Percentiles rank a stretch among this genome's conserved stretches.
Conservation (phyloP, 164 flowering plant genomes). For the Litsea cubeba region DNA sequence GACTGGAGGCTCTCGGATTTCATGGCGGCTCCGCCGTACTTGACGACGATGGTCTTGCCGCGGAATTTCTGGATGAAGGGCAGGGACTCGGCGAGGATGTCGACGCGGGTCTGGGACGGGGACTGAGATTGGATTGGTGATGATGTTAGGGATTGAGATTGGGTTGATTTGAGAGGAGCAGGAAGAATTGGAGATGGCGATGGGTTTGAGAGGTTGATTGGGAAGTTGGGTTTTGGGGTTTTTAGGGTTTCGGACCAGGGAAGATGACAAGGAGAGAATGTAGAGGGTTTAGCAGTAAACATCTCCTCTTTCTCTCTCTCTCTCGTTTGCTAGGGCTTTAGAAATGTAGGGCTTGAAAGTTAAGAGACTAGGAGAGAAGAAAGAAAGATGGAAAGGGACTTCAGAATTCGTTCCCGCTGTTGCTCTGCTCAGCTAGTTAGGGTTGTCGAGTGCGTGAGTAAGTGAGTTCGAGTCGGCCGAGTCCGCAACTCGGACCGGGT, state of each 20-base stretch:
- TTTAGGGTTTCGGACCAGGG: constrained; percentile 6
- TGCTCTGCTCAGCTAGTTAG: background rate
- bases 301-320: constrained; percentile 7
- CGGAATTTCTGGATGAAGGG: constrained; percentile 92
- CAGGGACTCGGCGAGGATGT: constrained; percentile 80
- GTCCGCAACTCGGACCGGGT: no score
- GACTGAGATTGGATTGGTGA: constrained; percentile 7
- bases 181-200: background rate
- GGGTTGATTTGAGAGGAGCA: constrained; percentile 3
- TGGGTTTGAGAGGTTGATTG: background rate
- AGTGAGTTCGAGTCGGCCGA: background rate
- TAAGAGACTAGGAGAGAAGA: background rate
- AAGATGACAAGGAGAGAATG: constrained; percentile 7
- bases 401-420: background rate
- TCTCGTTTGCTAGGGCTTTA: background rate
- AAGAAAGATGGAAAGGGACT: background rate
- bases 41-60: constrained; percentile 86
- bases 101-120: constrained; percentile 58
- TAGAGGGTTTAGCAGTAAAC: constrained; percentile 24
- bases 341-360: background rate
- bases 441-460: background rate
- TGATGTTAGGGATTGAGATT: constrained; percentile 2
- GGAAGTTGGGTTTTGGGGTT: constrained; percentile 5
- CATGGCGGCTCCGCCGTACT: constrained; percentile 98
- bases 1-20: constrained; percentile 58